Percentiles rank a stretch among this genome's conserved stretches.
These are phyloP conservation scores for Aegilops sharonensis DNA, from an alignment of 176 grass and related monocot species.

Conservation along the genomic window DNA sequence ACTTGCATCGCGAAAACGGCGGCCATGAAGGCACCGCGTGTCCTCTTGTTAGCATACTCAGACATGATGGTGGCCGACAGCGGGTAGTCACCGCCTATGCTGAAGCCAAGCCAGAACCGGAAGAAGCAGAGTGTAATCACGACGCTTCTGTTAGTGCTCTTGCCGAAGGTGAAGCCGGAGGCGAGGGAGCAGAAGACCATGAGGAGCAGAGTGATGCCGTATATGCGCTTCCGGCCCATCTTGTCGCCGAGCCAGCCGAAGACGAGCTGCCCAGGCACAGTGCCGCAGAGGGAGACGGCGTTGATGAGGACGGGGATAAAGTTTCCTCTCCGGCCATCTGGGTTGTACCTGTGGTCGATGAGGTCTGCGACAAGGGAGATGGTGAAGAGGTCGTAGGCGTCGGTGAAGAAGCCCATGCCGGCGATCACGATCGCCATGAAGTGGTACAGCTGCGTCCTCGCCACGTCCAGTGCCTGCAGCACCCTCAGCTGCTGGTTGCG, in stretches of 20 bases:
- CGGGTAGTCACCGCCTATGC: conserved; percentile 90
- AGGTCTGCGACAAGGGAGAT: conserved; percentile 52
- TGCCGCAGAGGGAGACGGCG: neutral
- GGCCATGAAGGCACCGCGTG: conserved; percentile 68
- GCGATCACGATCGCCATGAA: conserved; percentile 65
- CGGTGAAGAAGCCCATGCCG: conserved; percentile 86
- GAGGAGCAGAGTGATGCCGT: conserved; percentile 54
- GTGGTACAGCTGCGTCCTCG: conserved; percentile 65
- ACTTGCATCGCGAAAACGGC: conserved; percentile 66
- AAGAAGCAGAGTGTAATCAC: conserved; percentile 85
- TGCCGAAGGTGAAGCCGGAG: conserved; percentile 64
- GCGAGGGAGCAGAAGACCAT: conserved; percentile 74
- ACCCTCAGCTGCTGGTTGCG: conserved; percentile 12
- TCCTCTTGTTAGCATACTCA: conserved; percentile 67
- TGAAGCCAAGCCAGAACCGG: conserved; percentile 85
- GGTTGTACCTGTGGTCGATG: conserved; percentile 47
- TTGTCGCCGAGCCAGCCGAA: conserved; percentile 81
- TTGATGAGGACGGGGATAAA: neutral
- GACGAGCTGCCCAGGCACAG: conserved; percentile 48
- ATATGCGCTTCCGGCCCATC: conserved; percentile 54
- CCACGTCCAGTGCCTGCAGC: conserved; percentile 51
- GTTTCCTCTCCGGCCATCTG: neutral
- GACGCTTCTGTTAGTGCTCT: conserved; percentile 30
- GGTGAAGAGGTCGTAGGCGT: conserved; percentile 78
- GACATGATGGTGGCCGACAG: conserved; percentile 78